Base-by-base conservation (phyloP, 1,284 basidiomycete species). In the Leccinum fallax region DNA sequence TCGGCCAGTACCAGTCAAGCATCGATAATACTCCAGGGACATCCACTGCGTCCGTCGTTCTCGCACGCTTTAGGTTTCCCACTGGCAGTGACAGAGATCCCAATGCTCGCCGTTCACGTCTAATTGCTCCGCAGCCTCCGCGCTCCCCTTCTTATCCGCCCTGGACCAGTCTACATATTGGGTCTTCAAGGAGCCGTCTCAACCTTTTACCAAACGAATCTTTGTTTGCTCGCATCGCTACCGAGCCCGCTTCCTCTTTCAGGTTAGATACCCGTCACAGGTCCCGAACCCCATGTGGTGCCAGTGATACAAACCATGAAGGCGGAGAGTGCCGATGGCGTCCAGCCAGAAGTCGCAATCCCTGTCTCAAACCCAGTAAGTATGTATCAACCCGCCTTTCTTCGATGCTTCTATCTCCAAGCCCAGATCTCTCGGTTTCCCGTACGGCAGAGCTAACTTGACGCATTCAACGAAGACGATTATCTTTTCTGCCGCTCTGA, bases 1-100 rank as follows among this genome's bases (percentile, higher is more conserved):
- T 32, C 28, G 40, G 59, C 21, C 13, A 49, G 21, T 36, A 5
- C 8, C 4, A 16, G 26, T 40, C 60, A 21, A 16, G 21, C 16
- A 51, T 63, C 60, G n/a, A 61, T 30, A 26, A 24, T 63, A 15
- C 57, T 58, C 24, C 26, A 61, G 24, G 16, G 19, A 21, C 24
- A 16, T 8, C 36, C 5, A 19, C 54, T 40, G 38, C 16, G 38
- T 58, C 61, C 60, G 38, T 58, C 5, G 21, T 61, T 59, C 61
- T 60, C 60, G 61, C 40, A 15, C 26, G 30, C 62, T 34, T 16
- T 9, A 24, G 19, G 53, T 34, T 32, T 21, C 13, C 53, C 26
- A 24, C 24, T 24, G 24, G 24, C 59, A 62, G 28, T 15, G 4
- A 53, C 34, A 59, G 19, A 28, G 24, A 30, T 16, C n/a, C 21